Conservation (phyloP, 768 basidiomycete species). For the Piloderma croceum region DNA sequence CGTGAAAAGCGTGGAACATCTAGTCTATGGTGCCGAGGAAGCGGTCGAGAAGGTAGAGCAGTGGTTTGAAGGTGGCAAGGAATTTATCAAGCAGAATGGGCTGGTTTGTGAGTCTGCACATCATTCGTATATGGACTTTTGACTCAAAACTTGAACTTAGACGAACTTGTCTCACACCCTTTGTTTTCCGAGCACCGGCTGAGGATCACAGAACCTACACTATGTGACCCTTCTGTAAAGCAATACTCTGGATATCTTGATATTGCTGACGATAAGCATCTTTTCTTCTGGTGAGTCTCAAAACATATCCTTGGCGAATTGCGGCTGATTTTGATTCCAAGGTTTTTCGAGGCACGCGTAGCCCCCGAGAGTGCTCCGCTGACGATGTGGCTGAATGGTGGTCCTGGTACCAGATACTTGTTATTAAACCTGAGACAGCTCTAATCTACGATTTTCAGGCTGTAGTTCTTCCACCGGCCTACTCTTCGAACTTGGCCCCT, state of each 20-base stretch:
- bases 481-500: conserved; percentile 90
- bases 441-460: no score
- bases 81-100: conserved; percentile 67
- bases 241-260: conserved; percentile 84
- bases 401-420: no score
- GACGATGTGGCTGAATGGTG: conserved; percentile 60
- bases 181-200: conserved; percentile 45
- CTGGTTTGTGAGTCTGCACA: conserved; percentile 54
- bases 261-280: conserved; percentile 69
- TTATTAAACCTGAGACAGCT: no score
- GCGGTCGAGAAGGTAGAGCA: conserved; percentile 39
- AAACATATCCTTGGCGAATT: not conserved
- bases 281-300: conserved; percentile 75
- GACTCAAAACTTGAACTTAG: conserved; percentile 27
- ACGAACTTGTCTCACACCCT: conserved; percentile 59
- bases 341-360: conserved; percentile 85
- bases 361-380: conserved; percentile 76
- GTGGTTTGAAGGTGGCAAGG: conserved; percentile 58
- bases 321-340: conserved; percentile 19
- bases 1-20: conserved; percentile 38
- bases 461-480: conserved; percentile 78
- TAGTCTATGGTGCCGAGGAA: conserved; percentile 39
- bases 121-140: not conserved
- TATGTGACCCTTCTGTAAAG: conserved; percentile 73
- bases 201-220: conserved; percentile 56